phyloP scores from a whole-genome alignment of 768 basidiomycete genomes.

The Tephrocybe sp. region DNA sequence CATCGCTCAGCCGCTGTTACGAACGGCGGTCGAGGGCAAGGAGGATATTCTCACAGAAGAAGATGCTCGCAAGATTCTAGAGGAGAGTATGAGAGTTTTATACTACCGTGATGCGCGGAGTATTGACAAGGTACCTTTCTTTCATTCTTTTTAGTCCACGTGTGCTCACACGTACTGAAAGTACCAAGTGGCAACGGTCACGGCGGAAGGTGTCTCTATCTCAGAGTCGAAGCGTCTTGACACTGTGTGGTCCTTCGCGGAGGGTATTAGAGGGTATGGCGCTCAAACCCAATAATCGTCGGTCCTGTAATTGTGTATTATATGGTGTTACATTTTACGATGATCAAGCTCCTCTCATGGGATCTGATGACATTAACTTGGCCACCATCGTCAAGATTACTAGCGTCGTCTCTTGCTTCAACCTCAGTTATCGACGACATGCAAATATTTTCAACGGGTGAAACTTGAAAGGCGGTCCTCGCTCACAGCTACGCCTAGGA shows the following conservation, averaged over 20 bases:
- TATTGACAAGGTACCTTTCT: constrained; percentile 78
- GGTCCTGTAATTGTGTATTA: constrained; percentile 10
- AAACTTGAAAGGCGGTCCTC: no score
- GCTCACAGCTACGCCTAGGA: no score
- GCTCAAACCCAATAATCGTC: constrained; percentile 75
- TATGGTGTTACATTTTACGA: constrained; percentile 3
- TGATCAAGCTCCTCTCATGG: background rate
- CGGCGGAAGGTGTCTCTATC: constrained; percentile 69
- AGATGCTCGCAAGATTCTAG: constrained; percentile 74
- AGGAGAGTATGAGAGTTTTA: constrained; percentile 87
- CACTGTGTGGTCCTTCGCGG: constrained; percentile 91
- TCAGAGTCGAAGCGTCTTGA: constrained; percentile 73
- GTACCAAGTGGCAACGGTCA: constrained; percentile 96
- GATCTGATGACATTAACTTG: no score
- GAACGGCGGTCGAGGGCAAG: constrained; percentile 84
- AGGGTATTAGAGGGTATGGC: constrained; percentile 88
- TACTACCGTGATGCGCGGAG: constrained; percentile 96
- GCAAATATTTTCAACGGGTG: no score
- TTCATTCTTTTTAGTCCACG: background rate
- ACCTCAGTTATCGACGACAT: no score
- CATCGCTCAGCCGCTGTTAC: constrained; percentile 89
- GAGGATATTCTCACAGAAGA: constrained; percentile 75
- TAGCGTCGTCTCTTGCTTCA: no score
- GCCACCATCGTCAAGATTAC: no score
- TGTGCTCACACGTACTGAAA: constrained; percentile 24